Percentiles rank a stretch among this genome's conserved stretches.
phyloP scores from a whole-genome alignment of 148 eudicot genomes.

The Arctostaphylos glauca region DNA sequence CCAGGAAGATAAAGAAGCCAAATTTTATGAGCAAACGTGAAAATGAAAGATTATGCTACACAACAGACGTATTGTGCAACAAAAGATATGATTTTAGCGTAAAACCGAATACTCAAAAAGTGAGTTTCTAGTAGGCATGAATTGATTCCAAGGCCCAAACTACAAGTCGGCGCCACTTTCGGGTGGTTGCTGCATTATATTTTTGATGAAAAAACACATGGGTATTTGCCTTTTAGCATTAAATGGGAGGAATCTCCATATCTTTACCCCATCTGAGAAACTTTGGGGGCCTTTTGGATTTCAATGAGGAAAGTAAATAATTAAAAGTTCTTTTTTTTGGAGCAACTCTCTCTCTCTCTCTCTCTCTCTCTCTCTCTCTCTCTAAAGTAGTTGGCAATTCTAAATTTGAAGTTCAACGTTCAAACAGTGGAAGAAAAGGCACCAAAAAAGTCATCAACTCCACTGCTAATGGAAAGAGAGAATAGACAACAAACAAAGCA shows the following conservation, averaged over 20 bases:
- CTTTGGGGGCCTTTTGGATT: neutral
- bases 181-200: no score
- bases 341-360: no score
- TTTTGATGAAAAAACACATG: no score
- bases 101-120: neutral
- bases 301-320: neutral
- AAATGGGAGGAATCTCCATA: neutral
- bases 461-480: neutral
- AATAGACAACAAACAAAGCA: neutral
- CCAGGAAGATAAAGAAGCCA: no score
- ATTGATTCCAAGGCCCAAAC: neutral
- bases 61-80: no score
- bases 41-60: no score
- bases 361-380: no score
- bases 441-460: neutral
- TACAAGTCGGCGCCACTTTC: neutral
- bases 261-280: neutral
- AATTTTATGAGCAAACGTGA: no score
- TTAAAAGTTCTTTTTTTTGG: no score
- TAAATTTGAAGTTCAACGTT: neutral
- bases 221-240: neutral
- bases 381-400: neutral
- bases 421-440: neutral
- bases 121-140: neutral
- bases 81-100: neutral